Evolutionary conservation across 1,139 yeast genomes (phyloP).

Genomic region (Yamadazyma atmosphaerica): DNA sequence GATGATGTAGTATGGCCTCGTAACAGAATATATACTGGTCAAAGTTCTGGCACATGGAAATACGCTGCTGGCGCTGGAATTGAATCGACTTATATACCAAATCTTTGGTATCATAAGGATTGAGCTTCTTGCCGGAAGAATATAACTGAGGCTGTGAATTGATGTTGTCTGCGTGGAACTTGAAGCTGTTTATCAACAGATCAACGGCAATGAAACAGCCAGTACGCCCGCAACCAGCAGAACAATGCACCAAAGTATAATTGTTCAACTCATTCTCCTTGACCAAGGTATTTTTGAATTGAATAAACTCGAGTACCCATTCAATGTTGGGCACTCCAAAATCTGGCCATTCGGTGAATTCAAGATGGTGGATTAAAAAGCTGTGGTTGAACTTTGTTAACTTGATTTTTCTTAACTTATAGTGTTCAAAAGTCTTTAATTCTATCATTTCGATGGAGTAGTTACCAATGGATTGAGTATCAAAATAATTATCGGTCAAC

Average conservation of each 20-base stretch:
- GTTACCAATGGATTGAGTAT: slow-evolving; percentile 18
- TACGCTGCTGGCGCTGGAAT: slow-evolving; percentile 42
- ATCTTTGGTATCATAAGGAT: slow-evolving; percentile 38
- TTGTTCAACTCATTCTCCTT: slow-evolving; percentile 18
- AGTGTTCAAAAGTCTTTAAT: slow-evolving; percentile 11
- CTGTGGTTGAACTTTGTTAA: slow-evolving; percentile 9
- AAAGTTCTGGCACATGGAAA: slow-evolving; percentile 49
- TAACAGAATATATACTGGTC: slow-evolving; percentile 47
- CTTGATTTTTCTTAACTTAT: slow-evolving; percentile 13
- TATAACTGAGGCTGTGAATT: background rate
- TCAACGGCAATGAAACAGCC: slow-evolving; percentile 70
- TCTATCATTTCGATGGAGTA: slow-evolving; percentile 17
- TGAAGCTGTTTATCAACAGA: slow-evolving; percentile 23
- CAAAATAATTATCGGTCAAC: slow-evolving; percentile 20
- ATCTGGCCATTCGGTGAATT: slow-evolving; percentile 80
- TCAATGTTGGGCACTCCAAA: slow-evolving; percentile 64
- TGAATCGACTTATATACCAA: slow-evolving; percentile 49
- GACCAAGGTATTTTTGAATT: slow-evolving; percentile 45
- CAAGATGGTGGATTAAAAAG: slow-evolving; percentile 55
- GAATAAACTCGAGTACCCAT: slow-evolving; percentile 53
- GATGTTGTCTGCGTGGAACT: slow-evolving; percentile 5
- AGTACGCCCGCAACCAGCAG: slow-evolving; percentile 84
- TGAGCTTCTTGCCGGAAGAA: slow-evolving; percentile 12
- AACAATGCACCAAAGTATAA: slow-evolving; percentile 57
- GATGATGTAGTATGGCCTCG: slow-evolving; percentile 36